Conservation (phyloP, 139 green algal species). For the Ulvella scutata region DNA sequence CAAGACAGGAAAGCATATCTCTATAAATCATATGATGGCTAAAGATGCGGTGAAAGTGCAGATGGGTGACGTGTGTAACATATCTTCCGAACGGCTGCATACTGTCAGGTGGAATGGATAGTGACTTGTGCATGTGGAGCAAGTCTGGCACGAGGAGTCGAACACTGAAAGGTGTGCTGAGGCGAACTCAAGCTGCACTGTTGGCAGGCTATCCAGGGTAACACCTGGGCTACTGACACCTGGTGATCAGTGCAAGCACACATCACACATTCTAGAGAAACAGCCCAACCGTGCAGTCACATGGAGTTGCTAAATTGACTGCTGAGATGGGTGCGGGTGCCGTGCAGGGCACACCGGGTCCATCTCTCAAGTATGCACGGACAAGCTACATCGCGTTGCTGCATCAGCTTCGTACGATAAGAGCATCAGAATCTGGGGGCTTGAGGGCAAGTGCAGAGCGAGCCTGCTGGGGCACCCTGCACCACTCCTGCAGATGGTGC, state of each 20-base stretch:
- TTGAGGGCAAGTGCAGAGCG: constrained; percentile 9
- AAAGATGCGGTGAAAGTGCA: too few species aligned
- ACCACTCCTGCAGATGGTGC: constrained; percentile 22
- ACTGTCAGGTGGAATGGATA: constrained; percentile 60
- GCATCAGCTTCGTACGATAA: constrained; percentile 72
- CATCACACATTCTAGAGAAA: neutral
- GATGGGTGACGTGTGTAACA: constrained; percentile 40
- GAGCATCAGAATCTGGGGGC: constrained; percentile 83
- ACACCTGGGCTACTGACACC: neutral
- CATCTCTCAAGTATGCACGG: neutral
- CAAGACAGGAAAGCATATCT: too few species aligned
- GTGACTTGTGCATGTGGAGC: constrained; percentile 54
- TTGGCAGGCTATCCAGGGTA: neutral
- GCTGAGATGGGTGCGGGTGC: neutral
- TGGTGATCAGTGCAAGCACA: neutral
- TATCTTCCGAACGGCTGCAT: constrained; percentile 39
- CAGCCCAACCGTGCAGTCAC: neutral
- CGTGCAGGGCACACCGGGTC: neutral
- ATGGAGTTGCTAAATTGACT: neutral
- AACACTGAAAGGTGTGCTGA: neutral
- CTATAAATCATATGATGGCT: too few species aligned
- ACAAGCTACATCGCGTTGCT: neutral
- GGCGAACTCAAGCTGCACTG: neutral
- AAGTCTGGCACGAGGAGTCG: constrained; percentile 6
- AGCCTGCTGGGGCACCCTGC: constrained; percentile 29